Percentiles rank a stretch among this genome's conserved stretches.
phyloP scores from a whole-genome alignment of 2,329 filamentous ascomycete species.

The Trichoderma aggressivum region DNA sequence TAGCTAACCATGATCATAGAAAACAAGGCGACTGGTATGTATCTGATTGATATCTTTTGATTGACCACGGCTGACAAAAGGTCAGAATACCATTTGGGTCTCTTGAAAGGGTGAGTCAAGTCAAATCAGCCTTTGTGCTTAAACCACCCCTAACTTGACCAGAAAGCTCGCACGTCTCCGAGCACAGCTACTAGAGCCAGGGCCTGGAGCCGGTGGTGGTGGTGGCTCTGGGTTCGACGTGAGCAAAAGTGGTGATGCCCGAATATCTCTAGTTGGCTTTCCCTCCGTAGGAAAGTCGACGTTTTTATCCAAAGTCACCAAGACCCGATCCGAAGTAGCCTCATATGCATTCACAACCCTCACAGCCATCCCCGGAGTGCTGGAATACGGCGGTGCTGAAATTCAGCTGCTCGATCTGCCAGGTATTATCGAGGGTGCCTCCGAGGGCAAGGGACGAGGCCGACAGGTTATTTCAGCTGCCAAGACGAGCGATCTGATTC shows the following conservation, averaged over 20 bases:
- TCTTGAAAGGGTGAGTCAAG: slow-evolving; percentile 82
- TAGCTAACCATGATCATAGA: slow-evolving; percentile 54
- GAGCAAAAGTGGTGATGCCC: slow-evolving; percentile 91
- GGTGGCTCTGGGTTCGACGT: slow-evolving; percentile 88
- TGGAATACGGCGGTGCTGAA: slow-evolving; percentile 96
- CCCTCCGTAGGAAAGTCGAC: slow-evolving; percentile 98
- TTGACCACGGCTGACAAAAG: slow-evolving; percentile 19
- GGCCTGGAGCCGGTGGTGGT: slow-evolving; percentile 71
- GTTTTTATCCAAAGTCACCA: slow-evolving; percentile 97
- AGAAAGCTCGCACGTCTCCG: slow-evolving; percentile 95
- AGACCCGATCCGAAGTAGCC: slow-evolving; percentile 93
- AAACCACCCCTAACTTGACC: slow-evolving; percentile 19
- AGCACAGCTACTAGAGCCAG: slow-evolving; percentile 90
- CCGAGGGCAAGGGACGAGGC: slow-evolving; percentile 93
- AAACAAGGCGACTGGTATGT: slow-evolving; percentile 96
- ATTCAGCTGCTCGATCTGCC: slow-evolving; percentile 97
- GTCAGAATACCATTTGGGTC: slow-evolving; percentile 93
- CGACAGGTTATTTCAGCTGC: slow-evolving; percentile 96
- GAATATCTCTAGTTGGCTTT: slow-evolving; percentile 97
- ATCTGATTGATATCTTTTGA: background rate
- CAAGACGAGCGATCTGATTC: slow-evolving; percentile 94
- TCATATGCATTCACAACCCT: slow-evolving; percentile 97
- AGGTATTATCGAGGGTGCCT: slow-evolving; percentile 95
- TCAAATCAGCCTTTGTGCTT: background rate
- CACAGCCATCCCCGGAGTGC: slow-evolving; percentile 92